Base-by-base conservation (phyloP, 306 rosid species). In the Prunus mongolica region DNA sequence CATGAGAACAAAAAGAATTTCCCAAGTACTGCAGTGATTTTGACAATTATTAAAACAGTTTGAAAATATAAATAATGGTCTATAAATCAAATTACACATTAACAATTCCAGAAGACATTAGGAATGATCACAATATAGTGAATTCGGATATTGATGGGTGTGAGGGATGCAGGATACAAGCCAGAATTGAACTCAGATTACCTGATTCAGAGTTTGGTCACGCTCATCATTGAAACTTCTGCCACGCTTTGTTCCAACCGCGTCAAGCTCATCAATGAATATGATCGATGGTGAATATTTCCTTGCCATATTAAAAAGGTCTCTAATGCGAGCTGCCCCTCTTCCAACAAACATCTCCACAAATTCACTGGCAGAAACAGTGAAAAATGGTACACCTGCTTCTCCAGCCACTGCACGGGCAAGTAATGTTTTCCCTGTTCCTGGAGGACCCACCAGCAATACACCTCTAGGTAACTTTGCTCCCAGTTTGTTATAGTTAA, bases 391-490 rank as follows among this genome's bases (percentile, higher is more conserved):
- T 18, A 95, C 97, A 65, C 97, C 97, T 50, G 97, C 98, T 91
- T 92, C 98, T 75, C 98, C 97, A 19, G 98, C 98, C 57, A 95
- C 97, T n/a, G 98, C 96, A 51, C 96, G 93, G 15, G 97, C 97
- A 73, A 95, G 91, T 80, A 95, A 80, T 52, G 98, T 95, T 87
- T 95, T 95, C 41, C 98, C 97, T 6, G 98, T 95, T 82, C 98
- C 97, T 16, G 97, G 98, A 71, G 98, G 98, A 30, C 98, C 98
- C 9, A 89, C 97, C 79, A 95, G 88, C 82, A 92, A 77, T 67
- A 95, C 97, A 46, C 98, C 98, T 87, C 93, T 84, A 32, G 98
- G 97, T 72, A 95, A 74, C 85, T 90, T 95, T 19, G 97, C 98
- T 77, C 98, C 97, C 34, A 95, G 81, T 82, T 95, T 95, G 85